Evolutionary conservation across 441 rosid species (phyloP).

Genomic region (Croton laevigatus): DNA sequence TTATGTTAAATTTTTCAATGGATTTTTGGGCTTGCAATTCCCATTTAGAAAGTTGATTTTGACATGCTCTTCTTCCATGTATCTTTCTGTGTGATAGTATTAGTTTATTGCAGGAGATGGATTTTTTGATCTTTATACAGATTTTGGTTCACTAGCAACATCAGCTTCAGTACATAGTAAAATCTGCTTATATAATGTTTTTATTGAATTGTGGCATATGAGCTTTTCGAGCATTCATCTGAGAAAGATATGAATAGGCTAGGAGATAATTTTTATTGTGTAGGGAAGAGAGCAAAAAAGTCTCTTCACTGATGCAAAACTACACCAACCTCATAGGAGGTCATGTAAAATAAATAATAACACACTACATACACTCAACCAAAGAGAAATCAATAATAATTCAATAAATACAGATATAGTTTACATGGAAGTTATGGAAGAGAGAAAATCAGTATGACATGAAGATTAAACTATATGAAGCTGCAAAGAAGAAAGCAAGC

Average conservation of each 20-base stretch:
- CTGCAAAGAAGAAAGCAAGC: slow-evolving; percentile 43
- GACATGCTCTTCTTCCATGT: slow-evolving; percentile 11
- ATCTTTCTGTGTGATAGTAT: neutral
- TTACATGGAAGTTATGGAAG: neutral
- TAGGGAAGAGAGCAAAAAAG: slow-evolving; percentile 36
- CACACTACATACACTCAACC: slow-evolving; percentile 18
- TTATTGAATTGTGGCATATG: neutral
- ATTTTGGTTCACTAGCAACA: neutral
- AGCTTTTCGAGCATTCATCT: neutral
- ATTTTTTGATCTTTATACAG: too few relatives aligned
- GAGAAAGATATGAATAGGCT: neutral
- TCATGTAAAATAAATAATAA: slow-evolving; percentile 24
- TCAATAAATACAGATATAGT: slow-evolving; percentile 1
- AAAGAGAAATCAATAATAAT: slow-evolving; percentile 18
- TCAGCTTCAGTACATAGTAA: slow-evolving; percentile 3
- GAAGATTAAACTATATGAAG: slow-evolving; percentile 48
- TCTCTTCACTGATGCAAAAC: slow-evolving; percentile 45
- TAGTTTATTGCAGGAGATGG: neutral
- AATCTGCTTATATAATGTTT: neutral
- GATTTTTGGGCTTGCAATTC: slow-evolving; percentile 2
- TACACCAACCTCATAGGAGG: slow-evolving; percentile 21
- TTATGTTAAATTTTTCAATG: neutral
- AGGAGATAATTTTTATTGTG: slow-evolving; percentile 31
- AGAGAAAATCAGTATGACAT: slow-evolving; percentile 30
- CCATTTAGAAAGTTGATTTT: slow-evolving; percentile 20